Evolutionary conservation across 441 rosid genomes (phyloP).

Genomic region (Breynia disticha): DNA sequence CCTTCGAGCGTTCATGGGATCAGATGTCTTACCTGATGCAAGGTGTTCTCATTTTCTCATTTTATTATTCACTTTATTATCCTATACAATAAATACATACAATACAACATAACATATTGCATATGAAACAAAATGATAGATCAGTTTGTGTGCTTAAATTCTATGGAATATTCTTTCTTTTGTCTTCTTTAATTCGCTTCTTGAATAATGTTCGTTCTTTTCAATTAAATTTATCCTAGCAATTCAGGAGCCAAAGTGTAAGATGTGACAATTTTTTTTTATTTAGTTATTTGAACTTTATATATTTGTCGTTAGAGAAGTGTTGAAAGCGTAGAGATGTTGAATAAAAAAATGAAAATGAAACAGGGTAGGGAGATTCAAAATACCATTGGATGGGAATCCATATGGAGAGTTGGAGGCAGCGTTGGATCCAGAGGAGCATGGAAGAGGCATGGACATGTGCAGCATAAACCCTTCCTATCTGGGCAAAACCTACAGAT

Average conservation of each 20-base stretch:
- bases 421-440: slow-evolving; percentile 77
- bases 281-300: too few species aligned
- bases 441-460: slow-evolving; percentile 96
- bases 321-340: too few species aligned
- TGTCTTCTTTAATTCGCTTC: too few species aligned
- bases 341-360: neutral
- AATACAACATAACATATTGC: too few species aligned
- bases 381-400: slow-evolving; percentile 77
- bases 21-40: slow-evolving; percentile 74
- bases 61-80: neutral
- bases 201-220: too few species aligned
- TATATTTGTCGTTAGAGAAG: too few species aligned
- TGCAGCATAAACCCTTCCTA: slow-evolving; percentile 78
- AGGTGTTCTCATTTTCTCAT: slow-evolving; percentile 25
- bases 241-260: too few species aligned
- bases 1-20: slow-evolving; percentile 50
- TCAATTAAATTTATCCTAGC: too few species aligned
- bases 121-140: neutral
- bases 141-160: neutral
- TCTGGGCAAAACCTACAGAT: slow-evolving; percentile 66
- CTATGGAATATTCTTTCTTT: neutral
- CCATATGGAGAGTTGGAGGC: slow-evolving; percentile 60
- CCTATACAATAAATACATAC: too few species aligned
- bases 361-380: slow-evolving; percentile 77
- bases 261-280: too few species aligned